Conservation (phyloP, 345 rosid genomes). For the Isatis tinctoria region DNA sequence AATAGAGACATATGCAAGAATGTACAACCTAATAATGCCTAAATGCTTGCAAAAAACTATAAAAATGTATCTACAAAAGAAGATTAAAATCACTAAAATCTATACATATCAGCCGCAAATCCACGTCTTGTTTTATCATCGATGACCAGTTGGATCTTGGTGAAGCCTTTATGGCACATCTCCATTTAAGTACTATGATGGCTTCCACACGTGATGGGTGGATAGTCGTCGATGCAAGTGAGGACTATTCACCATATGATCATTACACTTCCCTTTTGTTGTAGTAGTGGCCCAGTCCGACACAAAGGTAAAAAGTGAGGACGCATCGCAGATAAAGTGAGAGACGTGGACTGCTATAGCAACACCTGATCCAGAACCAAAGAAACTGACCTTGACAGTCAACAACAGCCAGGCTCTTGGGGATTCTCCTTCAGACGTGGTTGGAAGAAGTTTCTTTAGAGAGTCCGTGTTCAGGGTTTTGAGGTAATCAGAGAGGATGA, state of each 20-base stretch:
- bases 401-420: background rate
- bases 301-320: background rate
- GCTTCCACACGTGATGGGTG: conserved; percentile 31
- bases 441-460: background rate
- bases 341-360: background rate
- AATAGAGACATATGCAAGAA: too few relatives aligned
- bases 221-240: background rate
- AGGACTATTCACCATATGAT: background rate
- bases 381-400: background rate
- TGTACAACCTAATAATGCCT: too few relatives aligned
- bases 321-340: conserved; percentile 29
- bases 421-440: background rate
- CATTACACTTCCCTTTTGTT: background rate
- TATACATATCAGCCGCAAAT: background rate
- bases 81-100: too few relatives aligned
- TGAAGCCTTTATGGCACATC: background rate
- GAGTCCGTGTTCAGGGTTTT: background rate
- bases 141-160: background rate
- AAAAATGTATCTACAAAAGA: too few relatives aligned
- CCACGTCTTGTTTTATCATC: background rate
- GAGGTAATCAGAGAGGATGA: background rate
- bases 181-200: conserved; percentile 22
- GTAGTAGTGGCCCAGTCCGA: conserved; percentile 12
- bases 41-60: too few relatives aligned
- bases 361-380: background rate